A percentile compares a stretch with the other conserved stretches of the same genome.
Evolutionary conservation across 164 flowering plant genomes (phyloP).

Genomic region (Echeveria elegans): DNA sequence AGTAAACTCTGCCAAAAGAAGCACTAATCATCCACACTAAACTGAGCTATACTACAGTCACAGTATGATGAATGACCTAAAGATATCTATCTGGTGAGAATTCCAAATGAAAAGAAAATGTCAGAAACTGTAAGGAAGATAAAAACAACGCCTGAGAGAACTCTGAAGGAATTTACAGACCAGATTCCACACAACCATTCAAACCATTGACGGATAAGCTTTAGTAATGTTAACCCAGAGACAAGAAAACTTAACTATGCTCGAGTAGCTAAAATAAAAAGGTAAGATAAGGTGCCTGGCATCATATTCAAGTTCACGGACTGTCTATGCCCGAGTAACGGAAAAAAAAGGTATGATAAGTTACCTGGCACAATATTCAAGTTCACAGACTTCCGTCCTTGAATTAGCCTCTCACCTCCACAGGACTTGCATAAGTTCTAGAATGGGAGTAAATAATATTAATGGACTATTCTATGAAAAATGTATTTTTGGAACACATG

Average conservation of each 20-base stretch:
- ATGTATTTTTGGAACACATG: not conserved
- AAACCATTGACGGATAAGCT: not conserved
- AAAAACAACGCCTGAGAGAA: too few species aligned
- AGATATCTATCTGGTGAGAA: not conserved
- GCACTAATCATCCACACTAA: not conserved
- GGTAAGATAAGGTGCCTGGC: slow-evolving; percentile 39
- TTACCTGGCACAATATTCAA: slow-evolving; percentile 68
- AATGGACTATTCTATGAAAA: not conserved
- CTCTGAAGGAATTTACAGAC: too few species aligned
- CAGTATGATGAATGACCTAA: too few species aligned
- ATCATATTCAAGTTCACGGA: slow-evolving; percentile 58
- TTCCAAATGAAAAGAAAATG: too few species aligned
- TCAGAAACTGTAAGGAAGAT: too few species aligned
- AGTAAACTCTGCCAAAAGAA: not conserved
- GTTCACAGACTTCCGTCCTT: slow-evolving; percentile 63
- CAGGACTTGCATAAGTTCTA: slow-evolving; percentile 78
- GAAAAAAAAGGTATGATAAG: too few species aligned
- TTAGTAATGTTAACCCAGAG: not conserved
- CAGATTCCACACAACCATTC: too few species aligned
- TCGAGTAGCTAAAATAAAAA: too few species aligned
- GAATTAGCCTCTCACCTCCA: slow-evolving; percentile 55
- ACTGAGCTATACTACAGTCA: not conserved
- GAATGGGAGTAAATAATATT: not conserved
- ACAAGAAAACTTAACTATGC: too few species aligned
- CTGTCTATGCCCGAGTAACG: too few species aligned